These are phyloP conservation scores for Brachypodium distachyon DNA, from an alignment of 202 grass and related monocot genomes.

Conservation along the genomic window DNA sequence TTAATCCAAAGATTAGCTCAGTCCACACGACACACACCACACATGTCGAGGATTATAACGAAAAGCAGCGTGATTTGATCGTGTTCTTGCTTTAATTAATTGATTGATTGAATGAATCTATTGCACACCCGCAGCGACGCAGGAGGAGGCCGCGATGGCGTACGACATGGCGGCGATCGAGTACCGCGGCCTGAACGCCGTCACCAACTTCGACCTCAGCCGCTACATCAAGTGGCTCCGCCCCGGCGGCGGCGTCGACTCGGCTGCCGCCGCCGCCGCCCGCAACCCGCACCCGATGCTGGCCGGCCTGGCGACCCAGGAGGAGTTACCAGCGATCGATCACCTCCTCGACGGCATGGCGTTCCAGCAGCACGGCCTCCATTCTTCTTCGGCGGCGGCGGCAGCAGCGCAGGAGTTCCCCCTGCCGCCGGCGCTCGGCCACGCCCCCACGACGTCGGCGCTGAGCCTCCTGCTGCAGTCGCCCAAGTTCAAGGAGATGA, in stretches of 20 bases:
- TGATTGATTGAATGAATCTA: neutral
- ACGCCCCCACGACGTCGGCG: slow-evolving; percentile 33
- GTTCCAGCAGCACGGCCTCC: slow-evolving; percentile 12
- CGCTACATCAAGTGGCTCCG: slow-evolving; percentile 79
- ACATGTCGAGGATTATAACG: neutral
- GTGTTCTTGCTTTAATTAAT: neutral
- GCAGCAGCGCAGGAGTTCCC: neutral
- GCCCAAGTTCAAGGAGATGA: slow-evolving; percentile 75
- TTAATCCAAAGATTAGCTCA: slow-evolving; percentile 6
- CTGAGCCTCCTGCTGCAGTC: slow-evolving; percentile 50
- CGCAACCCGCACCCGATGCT: slow-evolving; percentile 28
- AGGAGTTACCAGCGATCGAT: slow-evolving; percentile 1
- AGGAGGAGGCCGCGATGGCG: slow-evolving; percentile 83
- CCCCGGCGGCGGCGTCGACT: slow-evolving; percentile 18
- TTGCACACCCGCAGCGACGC: slow-evolving; percentile 37
- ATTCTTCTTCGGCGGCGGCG: neutral
- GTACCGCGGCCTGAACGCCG: slow-evolving; percentile 73
- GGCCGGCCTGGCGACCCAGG: neutral
- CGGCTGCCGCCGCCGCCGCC: neutral
- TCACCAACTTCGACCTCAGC: slow-evolving; percentile 92
- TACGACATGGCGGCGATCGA: slow-evolving; percentile 96
- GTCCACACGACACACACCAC: neutral
- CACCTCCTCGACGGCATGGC: neutral
- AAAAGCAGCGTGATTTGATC: neutral
- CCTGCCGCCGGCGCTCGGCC: slow-evolving; percentile 17